Conservation (phyloP, 768 basidiomycete genomes). For the Podaxis sp. region DNA sequence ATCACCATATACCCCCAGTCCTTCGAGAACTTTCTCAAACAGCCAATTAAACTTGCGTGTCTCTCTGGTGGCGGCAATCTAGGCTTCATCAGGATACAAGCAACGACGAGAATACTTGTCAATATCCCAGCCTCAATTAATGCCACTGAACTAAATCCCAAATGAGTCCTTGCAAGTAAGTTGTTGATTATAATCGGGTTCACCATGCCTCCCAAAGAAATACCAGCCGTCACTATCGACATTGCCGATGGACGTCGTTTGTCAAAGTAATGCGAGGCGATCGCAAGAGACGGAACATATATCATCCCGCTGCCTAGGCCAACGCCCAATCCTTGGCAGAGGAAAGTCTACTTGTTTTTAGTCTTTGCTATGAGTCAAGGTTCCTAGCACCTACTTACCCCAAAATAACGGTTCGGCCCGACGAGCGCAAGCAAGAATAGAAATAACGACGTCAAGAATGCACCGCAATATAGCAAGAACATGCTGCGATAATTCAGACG, state of each 20-base stretch:
- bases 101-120: conserved; percentile 12
- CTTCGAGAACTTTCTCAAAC: conserved; percentile 15
- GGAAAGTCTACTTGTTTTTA: conserved; percentile 30
- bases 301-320: conserved; percentile 42
- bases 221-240: conserved; percentile 25
- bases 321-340: conserved; percentile 43
- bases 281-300: conserved; percentile 38
- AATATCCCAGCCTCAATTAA: conserved; percentile 15
- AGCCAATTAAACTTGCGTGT: conserved; percentile 7
- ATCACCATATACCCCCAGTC: conserved; percentile 19
- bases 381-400: conserved; percentile 30
- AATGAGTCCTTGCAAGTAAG: conserved; percentile 27
- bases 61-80: conserved; percentile 29
- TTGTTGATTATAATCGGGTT: conserved; percentile 52
- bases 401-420: conserved; percentile 41
- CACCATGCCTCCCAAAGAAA: conserved; percentile 27
- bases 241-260: conserved; percentile 39
- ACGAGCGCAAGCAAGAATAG: conserved; percentile 49
- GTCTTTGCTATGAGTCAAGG: background rate
- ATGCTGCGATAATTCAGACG: conserved; percentile 21
- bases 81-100: conserved; percentile 28
- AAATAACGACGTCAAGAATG: conserved; percentile 33
- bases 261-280: conserved; percentile 43
- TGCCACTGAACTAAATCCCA: conserved; percentile 26
- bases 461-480: conserved; percentile 33